Base-by-base conservation (phyloP, 352 stramenopile genomes). In the Phytophthora pini region DNA sequence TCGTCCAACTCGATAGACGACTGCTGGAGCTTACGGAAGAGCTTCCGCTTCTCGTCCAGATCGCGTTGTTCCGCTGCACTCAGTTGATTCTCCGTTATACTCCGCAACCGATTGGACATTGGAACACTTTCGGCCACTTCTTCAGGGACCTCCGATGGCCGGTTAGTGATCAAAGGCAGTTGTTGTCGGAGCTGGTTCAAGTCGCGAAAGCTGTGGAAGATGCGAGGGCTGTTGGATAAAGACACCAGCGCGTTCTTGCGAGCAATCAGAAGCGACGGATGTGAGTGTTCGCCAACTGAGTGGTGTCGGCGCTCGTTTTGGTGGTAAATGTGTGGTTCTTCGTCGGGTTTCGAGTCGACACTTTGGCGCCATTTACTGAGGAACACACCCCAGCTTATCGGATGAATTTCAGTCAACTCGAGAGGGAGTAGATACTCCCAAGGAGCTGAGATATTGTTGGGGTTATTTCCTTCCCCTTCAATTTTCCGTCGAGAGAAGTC, bases 351-450 rank as follows among this genome's bases (percentile, higher is more conserved):
- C 17, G 44, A 26, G 24, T 83, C 62, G 8, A 32, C 49, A 15
- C 68, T 54, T 24, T 72, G 67, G 5, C 77, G 73, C 82, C 82
- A 90, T 40, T 80, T 82, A 3, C 79, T 67, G 26, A 90, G 70
- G 45, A 89, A 87, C 0, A 82, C 47, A 3, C 70, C 55, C 82
- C 82, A 90, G 39, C 74, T 88, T 24, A 90, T 52, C 0, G 76
- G 71, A 13, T 66, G 53, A 17, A 86, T 57, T 22, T 82, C 65
- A 4, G 81, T 62, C 2, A 86, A 43, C 9, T 72, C 56, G 7
- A 81, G 56, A 1, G 48, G 29, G 5, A 85, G 68, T n/a, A 80
- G 61, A 40, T 62, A 56, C 9, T 65, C 51, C 74, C 68, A 79
- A 13, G 60, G 65, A 24, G 32, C 36, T 27, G 32, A 11, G 40